Percentiles rank a stretch among this genome's conserved stretches.
These are phyloP conservation scores for Aschersonia sp. DNA, from an alignment of 2,329 filamentous ascomycete species.

Conservation along the genomic window DNA sequence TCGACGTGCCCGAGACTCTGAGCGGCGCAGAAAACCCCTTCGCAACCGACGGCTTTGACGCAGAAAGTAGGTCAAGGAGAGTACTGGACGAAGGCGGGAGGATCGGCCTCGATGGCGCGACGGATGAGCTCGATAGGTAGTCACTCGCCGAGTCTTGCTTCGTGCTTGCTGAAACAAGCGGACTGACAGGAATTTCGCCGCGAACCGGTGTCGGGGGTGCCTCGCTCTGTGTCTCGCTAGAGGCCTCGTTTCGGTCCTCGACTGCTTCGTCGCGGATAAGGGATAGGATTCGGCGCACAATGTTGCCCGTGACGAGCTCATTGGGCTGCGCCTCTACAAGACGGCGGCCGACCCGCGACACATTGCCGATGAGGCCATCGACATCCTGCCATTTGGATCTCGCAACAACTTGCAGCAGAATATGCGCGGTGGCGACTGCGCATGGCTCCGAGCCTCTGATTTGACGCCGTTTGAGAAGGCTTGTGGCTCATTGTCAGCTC, in stretches of 20 bases:
- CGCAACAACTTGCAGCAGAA: slow-evolving; percentile 76
- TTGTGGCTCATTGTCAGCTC: slow-evolving; percentile 2
- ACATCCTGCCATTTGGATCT: slow-evolving; percentile 67
- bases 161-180: slow-evolving; percentile 16
- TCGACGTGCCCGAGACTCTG: slow-evolving; percentile 32
- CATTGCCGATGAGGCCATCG: slow-evolving; percentile 62
- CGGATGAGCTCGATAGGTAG: slow-evolving; percentile 12
- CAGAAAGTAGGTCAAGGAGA: slow-evolving; percentile 74
- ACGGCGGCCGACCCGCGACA: slow-evolving; percentile 64
- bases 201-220: slow-evolving; percentile 22
- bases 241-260: slow-evolving; percentile 55
- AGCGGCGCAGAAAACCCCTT: slow-evolving; percentile 27
- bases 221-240: slow-evolving; percentile 46
- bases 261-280: slow-evolving; percentile 85
- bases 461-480: slow-evolving; percentile 74
- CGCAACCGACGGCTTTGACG: slow-evolving; percentile 38
- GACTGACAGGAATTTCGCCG: slow-evolving; percentile 17
- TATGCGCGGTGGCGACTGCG: slow-evolving; percentile 79
- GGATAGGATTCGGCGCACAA: slow-evolving; percentile 78
- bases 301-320: slow-evolving; percentile 88
- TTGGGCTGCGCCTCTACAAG: slow-evolving; percentile 74
- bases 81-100: slow-evolving; percentile 48
- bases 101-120: slow-evolving; percentile 35
- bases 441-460: slow-evolving; percentile 80
- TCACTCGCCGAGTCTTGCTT: slow-evolving; percentile 20